These are phyloP conservation scores for Coleophoma eucalyptorum DNA, from an alignment of 2,329 filamentous ascomycete species.

Conservation along the genomic window DNA sequence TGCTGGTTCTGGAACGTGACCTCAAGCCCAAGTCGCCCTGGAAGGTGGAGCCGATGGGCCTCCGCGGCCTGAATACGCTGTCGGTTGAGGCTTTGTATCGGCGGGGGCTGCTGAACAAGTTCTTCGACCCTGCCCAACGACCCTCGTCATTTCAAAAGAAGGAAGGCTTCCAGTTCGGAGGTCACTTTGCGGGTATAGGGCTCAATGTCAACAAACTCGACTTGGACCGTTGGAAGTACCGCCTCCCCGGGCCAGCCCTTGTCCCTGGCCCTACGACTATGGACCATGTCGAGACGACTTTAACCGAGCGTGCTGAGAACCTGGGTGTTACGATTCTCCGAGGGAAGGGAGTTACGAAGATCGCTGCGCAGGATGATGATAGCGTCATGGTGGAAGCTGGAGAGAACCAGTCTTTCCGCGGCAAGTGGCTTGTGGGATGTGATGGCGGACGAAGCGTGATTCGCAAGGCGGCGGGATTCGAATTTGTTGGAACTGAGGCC, in stretches of 20 bases:
- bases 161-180: background rate
- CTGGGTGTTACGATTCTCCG: background rate
- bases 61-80: background rate
- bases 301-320: background rate
- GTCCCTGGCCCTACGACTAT: background rate
- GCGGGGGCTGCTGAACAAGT: background rate
- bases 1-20: constrained; percentile 32
- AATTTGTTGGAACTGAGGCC: background rate
- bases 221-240: background rate
- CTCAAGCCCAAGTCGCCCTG: background rate
- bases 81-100: background rate
- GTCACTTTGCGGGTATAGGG: background rate
- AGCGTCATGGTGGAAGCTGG: background rate
- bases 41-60: background rate
- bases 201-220: background rate
- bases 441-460: background rate
- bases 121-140: too few relatives aligned
- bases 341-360: background rate
- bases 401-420: background rate
- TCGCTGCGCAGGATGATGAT: background rate
- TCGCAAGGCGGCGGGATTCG: background rate
- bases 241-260: background rate
- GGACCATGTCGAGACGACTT: background rate
- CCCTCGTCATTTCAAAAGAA: too few relatives aligned
- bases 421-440: background rate